Evolutionary conservation across 2,329 filamentous ascomycete species (phyloP).

Genomic region (Colletotrichum sidae): DNA sequence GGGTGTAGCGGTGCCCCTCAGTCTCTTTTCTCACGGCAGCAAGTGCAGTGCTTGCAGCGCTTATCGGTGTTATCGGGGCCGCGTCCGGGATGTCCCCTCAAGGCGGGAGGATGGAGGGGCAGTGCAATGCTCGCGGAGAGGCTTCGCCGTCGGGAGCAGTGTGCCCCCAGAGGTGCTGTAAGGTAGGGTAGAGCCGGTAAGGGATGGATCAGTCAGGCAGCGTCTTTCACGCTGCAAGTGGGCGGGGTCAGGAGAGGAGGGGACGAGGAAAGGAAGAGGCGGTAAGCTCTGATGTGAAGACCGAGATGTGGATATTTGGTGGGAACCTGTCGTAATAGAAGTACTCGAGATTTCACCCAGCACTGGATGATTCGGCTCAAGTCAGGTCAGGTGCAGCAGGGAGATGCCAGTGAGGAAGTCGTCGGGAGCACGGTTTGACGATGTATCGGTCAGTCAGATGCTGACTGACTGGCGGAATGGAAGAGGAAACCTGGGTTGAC

Average conservation of each 20-base stretch:
- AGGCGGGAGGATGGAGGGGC: constrained; percentile 35
- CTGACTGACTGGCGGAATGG: not conserved
- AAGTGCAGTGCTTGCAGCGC: constrained; percentile 18
- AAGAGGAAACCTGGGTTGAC: constrained; percentile 1
- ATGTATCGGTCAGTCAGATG: constrained; percentile 20
- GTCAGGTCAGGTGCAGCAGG: constrained; percentile 2
- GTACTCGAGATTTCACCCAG: constrained; percentile 6
- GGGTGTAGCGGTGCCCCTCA: constrained; percentile 35
- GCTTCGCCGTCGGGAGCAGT: too few relatives aligned
- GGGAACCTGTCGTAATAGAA: constrained; percentile 30
- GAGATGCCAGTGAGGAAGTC: constrained; percentile 14
- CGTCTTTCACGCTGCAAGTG: constrained; percentile 12
- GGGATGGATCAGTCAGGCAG: constrained; percentile 25
- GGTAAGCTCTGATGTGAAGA: too few relatives aligned
- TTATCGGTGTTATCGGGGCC: constrained; percentile 37
- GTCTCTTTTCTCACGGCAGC: not conserved
- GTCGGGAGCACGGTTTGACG: constrained; percentile 13
- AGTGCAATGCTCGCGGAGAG: constrained; percentile 31
- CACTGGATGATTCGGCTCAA: not conserved
- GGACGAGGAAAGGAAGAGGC: constrained; percentile 9
- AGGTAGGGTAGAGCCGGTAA: constrained; percentile 33
- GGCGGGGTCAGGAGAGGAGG: constrained; percentile 1
- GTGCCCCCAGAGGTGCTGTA: not conserved
- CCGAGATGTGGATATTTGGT: constrained; percentile 19
- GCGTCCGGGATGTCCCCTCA: constrained; percentile 30